Percentiles rank a stretch among this genome's conserved stretches.
Conservation (phyloP, 192 early-diverging fungal genomes). For the Mortierella alpina region DNA sequence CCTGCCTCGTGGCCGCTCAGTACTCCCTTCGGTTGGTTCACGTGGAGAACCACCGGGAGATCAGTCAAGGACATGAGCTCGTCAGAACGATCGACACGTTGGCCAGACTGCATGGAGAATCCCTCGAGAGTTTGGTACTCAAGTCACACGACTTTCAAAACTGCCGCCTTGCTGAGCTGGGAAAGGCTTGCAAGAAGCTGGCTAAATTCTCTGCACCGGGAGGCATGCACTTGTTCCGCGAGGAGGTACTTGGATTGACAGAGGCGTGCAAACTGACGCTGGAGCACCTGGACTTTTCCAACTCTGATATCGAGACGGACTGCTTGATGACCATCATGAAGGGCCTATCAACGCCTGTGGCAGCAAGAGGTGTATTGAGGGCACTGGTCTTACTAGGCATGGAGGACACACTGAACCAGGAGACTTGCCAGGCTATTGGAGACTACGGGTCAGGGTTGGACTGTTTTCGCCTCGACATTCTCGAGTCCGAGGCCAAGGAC, state of each 20-base stretch:
- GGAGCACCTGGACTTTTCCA: constrained; percentile 53
- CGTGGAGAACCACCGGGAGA: constrained; percentile 46
- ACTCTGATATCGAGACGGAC: constrained; percentile 50
- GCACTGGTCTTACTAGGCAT: constrained; percentile 42
- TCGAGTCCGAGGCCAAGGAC: constrained; percentile 46
- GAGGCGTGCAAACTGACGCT: constrained; percentile 42
- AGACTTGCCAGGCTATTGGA: constrained; percentile 44
- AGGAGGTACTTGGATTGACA: constrained; percentile 29
- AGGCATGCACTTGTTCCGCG: constrained; percentile 31
- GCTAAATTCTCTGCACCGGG: constrained; percentile 42
- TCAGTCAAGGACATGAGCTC: constrained; percentile 43
- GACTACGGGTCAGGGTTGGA: constrained; percentile 42
- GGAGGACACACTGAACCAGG: constrained; percentile 46
- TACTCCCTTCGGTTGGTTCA: constrained; percentile 23
- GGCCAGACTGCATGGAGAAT: constrained; percentile 15
- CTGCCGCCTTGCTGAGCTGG: constrained; percentile 26
- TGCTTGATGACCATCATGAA: constrained; percentile 33
- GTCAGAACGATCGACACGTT: constrained; percentile 26
- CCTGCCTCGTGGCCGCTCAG: constrained; percentile 25
- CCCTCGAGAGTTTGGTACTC: constrained; percentile 34
- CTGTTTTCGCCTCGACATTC: constrained; percentile 52
- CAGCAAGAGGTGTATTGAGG: constrained; percentile 45
- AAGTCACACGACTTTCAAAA: constrained; percentile 52
- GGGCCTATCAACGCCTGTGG: constrained; percentile 17
- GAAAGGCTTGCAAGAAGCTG: constrained; percentile 34